Percentiles rank a stretch among this genome's conserved stretches.
Conservation (phyloP, 2,329 filamentous ascomycete species). For the Cercospora nicotianae region DNA sequence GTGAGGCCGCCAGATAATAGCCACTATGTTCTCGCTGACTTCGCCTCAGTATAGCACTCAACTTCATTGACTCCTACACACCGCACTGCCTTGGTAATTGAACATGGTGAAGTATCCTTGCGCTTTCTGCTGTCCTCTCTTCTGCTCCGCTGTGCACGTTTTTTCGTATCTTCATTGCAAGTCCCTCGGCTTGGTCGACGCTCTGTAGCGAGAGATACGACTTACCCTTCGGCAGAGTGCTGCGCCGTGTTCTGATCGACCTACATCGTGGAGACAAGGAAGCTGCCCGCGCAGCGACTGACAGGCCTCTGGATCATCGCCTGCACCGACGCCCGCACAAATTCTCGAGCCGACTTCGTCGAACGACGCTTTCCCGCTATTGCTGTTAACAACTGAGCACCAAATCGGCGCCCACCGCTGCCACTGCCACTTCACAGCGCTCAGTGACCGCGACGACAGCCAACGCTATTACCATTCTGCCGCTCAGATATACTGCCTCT, state of each 20-base stretch:
- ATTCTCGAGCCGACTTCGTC: not conserved
- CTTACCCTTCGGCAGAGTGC: not conserved
- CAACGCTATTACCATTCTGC: not conserved
- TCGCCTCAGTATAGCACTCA: slow-evolving; percentile 8
- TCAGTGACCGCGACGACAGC: not conserved
- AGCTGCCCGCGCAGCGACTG: not conserved
- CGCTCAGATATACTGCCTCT: not conserved
- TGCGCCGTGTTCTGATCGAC: not conserved
- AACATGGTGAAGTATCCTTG: not conserved
- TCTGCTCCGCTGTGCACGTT: not conserved
- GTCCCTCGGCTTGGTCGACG: not conserved
- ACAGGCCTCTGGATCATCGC: not conserved
- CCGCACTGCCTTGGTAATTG: not conserved
- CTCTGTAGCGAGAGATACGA: not conserved
- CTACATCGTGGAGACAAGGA: not conserved
- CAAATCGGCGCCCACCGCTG: not conserved
- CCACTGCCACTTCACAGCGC: not conserved
- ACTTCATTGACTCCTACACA: not conserved
- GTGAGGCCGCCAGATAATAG: slow-evolving; percentile 10
- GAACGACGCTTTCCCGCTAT: not conserved
- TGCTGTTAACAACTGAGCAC: not conserved
- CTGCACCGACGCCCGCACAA: not conserved
- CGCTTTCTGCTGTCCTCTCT: not conserved
- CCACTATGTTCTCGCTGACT: slow-evolving; percentile 5
- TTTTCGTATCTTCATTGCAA: not conserved